Conservation (phyloP, 371 early-diverging fungal species). For the Chytridium lagenaria region DNA sequence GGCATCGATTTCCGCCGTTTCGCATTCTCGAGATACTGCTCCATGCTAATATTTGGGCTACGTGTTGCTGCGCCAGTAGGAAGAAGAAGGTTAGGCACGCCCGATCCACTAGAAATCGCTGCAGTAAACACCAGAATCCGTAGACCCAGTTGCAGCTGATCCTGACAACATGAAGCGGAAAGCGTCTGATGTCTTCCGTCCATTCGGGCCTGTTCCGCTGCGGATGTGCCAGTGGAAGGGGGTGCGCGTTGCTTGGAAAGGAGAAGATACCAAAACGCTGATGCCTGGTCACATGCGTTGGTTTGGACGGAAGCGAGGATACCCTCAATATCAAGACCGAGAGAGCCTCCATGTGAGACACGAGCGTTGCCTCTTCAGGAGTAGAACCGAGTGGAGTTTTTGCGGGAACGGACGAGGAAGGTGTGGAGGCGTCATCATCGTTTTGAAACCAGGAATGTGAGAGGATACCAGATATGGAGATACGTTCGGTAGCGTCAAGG, state of each 20-base stretch:
- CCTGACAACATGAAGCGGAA: not conserved
- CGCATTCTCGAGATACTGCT: slow-evolving; percentile 20
- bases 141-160: not conserved
- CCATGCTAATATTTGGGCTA: slow-evolving; percentile 4
- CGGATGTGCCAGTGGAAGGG: not conserved
- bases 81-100: not conserved
- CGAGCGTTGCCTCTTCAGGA: slow-evolving; percentile 53
- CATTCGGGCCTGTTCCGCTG: not conserved
- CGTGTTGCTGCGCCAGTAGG: not conserved
- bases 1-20: slow-evolving; percentile 22
- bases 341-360: slow-evolving; percentile 57
- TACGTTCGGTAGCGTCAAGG: slow-evolving; percentile 68
- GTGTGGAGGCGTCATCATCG: slow-evolving; percentile 38
- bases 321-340: slow-evolving; percentile 69
- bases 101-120: not conserved
- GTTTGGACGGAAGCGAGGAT: slow-evolving; percentile 68
- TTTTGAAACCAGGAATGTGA: slow-evolving; percentile 73
- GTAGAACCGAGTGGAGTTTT: slow-evolving; percentile 24
- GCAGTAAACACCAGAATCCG: not conserved
- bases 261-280: slow-evolving; percentile 77
- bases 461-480: slow-evolving; percentile 68
- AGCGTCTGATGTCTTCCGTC: not conserved
- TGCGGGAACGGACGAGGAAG: slow-evolving; percentile 23
- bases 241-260: slow-evolving; percentile 47
- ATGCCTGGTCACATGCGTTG: slow-evolving; percentile 69